Conservation (phyloP, 148 eudicot species). For the Spergularia marina region DNA sequence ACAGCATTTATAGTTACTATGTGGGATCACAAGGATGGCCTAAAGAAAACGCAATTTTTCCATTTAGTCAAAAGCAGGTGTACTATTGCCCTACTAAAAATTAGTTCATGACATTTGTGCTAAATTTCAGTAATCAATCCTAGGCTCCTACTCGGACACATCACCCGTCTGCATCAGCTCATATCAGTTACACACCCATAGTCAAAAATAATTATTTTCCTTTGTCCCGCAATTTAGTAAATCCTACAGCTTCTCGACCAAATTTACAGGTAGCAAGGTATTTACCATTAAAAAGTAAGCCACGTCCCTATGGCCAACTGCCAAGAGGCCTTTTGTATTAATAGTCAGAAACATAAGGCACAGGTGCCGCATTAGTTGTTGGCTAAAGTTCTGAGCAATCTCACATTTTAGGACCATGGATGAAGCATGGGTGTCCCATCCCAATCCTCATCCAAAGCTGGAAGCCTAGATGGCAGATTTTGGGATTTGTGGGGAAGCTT, state of each 20-base stretch:
- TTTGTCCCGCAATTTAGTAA: neutral
- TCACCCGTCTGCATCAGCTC: neutral
- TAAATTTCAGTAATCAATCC: neutral
- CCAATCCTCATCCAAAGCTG: neutral
- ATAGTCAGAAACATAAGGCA: neutral
- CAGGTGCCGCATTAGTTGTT: neutral
- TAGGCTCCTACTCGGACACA: neutral
- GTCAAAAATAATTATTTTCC: neutral
- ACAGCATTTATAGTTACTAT: neutral
- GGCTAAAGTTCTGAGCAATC: neutral
- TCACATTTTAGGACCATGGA: neutral
- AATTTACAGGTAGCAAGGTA: neutral
- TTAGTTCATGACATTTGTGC: neutral
- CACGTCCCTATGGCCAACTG: neutral
- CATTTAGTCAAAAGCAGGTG: neutral
- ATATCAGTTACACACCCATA: neutral
- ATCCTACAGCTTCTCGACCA: neutral
- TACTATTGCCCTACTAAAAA: neutral
- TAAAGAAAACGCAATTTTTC: neutral
- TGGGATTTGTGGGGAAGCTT: neutral
- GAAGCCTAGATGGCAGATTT: neutral
- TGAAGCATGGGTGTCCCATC: neutral
- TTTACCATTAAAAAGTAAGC: neutral
- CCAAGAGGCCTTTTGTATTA: neutral
- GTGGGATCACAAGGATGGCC: neutral